Base-by-base conservation (phyloP, 805 yeast species). In the Wickerhamiella spandovensis region DNA sequence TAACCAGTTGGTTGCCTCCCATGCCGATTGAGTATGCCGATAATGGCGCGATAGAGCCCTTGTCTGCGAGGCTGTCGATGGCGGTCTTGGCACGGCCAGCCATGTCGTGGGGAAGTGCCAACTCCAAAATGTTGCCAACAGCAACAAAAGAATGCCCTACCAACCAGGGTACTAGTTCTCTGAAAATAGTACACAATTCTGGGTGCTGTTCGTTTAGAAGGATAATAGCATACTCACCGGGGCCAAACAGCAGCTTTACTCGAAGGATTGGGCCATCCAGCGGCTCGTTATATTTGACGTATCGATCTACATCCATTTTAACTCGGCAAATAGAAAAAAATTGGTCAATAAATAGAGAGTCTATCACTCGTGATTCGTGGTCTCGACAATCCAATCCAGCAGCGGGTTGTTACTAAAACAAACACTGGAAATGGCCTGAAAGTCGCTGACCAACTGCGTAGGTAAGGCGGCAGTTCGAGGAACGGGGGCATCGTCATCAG, bases 211-310 rank as follows among this genome's bases (percentile, higher is more conserved):
- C 46, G 39, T 46, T 51, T 15, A 51, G 32, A 1, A 51, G 43
- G 3, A 51, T 32, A 23, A 51, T 46, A 8, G 51, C 49, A 23
- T 43, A 43, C 12, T 22, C 48, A 1, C 22, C 48, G n/a, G 39
- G 43, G 17, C 15, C 41, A 32, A 48, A 51, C n/a, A 38, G 44
- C 6, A 51, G 41, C 46, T 25, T 32, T 4, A 51, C 38, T 24
- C 54, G 49, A 15, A 23, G 39, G 12, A 18, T 38, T 3, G 51
- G 51, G n/a, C 51, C 51, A 7, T 35, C 44, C 17, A 24, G 43
- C 10, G 50, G 54, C 49, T 51, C 54, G 28, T 51, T 51, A 44
- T 42, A 51, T 30, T 25, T 37, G 6, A 51, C 39, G 2, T 42
- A 30, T 21, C 51, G 44, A 3, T 23, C 41, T 3, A 47, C 44